Conservation (phyloP, 495 filamentous ascomycete genomes). For the Tetracladium marchalianum region DNA sequence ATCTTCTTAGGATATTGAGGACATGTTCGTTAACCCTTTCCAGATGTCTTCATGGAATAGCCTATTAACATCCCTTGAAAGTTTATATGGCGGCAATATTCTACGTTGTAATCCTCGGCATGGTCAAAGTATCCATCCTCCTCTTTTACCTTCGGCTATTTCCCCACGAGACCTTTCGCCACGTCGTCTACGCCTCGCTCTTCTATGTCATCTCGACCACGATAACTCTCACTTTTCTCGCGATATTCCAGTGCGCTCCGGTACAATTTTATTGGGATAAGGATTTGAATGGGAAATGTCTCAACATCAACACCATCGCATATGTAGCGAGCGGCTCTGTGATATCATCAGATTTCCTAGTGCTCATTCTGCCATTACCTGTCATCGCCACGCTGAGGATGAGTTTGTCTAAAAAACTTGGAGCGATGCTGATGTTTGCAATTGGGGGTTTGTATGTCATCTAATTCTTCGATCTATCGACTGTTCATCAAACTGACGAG, state of each 20-base stretch:
- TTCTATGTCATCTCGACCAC: constrained; percentile 26
- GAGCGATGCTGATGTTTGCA: constrained; percentile 33
- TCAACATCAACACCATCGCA: constrained; percentile 25
- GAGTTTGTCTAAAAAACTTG: constrained; percentile 24
- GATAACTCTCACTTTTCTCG: constrained; percentile 14
- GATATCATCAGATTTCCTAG: constrained; percentile 30
- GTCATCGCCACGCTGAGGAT: constrained; percentile 24
- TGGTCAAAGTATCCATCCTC: constrained; percentile 40
- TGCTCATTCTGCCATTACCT: constrained; percentile 31
- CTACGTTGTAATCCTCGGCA: constrained; percentile 29
- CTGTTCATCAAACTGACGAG: not conserved
- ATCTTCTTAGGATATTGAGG: constrained; percentile 5
- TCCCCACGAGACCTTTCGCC: constrained; percentile 28
- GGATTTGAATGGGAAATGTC: constrained; percentile 26
- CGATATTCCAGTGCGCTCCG: constrained; percentile 33
- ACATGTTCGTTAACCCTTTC: not conserved
- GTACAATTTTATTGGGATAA: constrained; percentile 28
- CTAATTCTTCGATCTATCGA: not conserved
- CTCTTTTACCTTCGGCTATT: constrained; percentile 44
- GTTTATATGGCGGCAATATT: constrained; percentile 30
- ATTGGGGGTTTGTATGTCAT: constrained; percentile 32
- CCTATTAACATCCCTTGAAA: constrained; percentile 18
- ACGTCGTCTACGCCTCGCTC: constrained; percentile 13
- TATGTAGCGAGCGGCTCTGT: constrained; percentile 25
- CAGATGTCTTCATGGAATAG: not conserved